Evolutionary conservation across 805 yeast species (phyloP), one percentile per base, ranked within the genome.

Genomic region (Wickerhamiella shivajii): DNA sequence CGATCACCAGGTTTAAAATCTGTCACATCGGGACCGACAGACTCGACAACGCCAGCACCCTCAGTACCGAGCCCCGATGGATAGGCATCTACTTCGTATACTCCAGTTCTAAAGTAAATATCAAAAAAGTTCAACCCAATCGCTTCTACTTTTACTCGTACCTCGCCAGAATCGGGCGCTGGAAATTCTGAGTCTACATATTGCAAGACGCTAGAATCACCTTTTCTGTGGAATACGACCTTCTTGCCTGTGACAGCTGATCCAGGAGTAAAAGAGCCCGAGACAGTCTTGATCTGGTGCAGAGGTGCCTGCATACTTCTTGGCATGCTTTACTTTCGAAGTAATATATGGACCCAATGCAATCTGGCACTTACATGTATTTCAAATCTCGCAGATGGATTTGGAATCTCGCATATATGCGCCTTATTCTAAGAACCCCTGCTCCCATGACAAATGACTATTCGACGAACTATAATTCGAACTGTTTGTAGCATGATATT

Each of bases 71-170:
- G 11, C 39, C 83, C 63, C 17, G 94, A 94, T 0, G 97, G 96
- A 18, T 44, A 36, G 30, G 56, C 50, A n/a, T n/a, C n/a, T 9
- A 61, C 47, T 6, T 80, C 77, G 49, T 85, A 85, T 4, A 77
- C 47, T 4, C 95, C 95, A 32, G 59, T 67, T 49, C 95, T 68
- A 60, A 78, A 80, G 56, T 84, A 85, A 3, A 72, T 62, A 47
- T 85, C 96, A 43, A 83, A 77, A 60, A 69, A 78, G 46, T 83
- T 83, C 47, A 83, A 59, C 21, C 97, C 97, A 9, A 84, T 65
- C 45, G 69, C 83, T 36, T 60, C 64, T 62, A 77, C 79, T 55
- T 77, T 75, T 49, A 85, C 63, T 30, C 85, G 60, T 8, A 85
- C 50, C 40, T 81, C 80, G 33, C 64, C 61, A 3, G 60, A 64